Evolutionary conservation across 306 rosid species (phyloP), one percentile per base, ranked within the genome.

Genomic region (Styphnolobium japonicum): DNA sequence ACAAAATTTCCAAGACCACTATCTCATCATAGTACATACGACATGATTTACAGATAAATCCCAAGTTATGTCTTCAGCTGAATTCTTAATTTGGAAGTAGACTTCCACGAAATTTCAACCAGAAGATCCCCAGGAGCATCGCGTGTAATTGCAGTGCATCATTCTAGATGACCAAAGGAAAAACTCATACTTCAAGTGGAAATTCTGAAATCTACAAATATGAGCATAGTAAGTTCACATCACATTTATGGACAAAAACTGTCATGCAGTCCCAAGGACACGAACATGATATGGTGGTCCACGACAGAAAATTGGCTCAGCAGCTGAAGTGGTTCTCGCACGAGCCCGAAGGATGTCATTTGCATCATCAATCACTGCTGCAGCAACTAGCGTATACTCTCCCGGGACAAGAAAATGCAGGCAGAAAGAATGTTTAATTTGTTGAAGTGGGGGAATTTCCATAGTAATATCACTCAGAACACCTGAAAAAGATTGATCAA

Each of bases 391-490:
- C 0, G 98, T 90, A 80, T 95, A 93, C 81, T 95, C 99, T 31
- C 99, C 99, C 0, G 94, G 97, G 61, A 95, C 91, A 27, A 95
- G 96, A 85, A 91, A 95, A 84, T 93, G 92, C 80, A 95, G 45
- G 16, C 96, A 93, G 90, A 95, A 93, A 16, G 90, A 84, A 85
- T 91, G 98, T 39, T 66, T 85, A 45, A 71, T 77, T 82, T 95
- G 93, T 86, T 89, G 83, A 34, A 95, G 94, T 2, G 98, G 94
- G 15, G 97, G 97, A 64, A 93, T 88, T 79, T 95, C 98, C 85
- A 89, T 58, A 2, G 87, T 73, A 78, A 95, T 85, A 80, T 94
- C 94, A 83, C 82, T 84, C 67, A 95, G 82, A 76, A 95, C 97
- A 21, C 98, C 98, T 95, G 79, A 16, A 63, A 80, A 25, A 43